Percentiles rank a stretch among this genome's conserved stretches.
Evolutionary conservation across 2,329 filamentous ascomycete genomes (phyloP).

Genomic region (Cercospora janseana): DNA sequence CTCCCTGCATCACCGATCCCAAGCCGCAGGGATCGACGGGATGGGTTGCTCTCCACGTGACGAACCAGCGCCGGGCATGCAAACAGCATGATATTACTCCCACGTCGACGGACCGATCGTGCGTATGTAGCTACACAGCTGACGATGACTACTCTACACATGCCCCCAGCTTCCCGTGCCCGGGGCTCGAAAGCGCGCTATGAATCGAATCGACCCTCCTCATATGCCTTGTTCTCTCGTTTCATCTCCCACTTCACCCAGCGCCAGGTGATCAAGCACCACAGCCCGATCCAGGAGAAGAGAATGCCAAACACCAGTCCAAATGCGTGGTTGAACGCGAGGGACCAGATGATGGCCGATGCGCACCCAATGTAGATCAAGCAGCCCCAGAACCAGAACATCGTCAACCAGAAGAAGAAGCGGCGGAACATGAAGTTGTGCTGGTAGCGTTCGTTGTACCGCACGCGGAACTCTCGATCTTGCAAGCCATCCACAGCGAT

Average conservation of each 20-base stretch:
- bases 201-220: conserved; percentile 28
- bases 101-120: not conserved
- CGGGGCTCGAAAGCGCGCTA: conserved; percentile 5
- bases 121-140: not conserved
- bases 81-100: not conserved
- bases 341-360: conserved; percentile 35
- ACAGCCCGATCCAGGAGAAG: conserved; percentile 34
- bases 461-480: conserved; percentile 35
- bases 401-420: conserved; percentile 34
- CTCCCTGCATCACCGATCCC: not conserved
- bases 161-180: not conserved
- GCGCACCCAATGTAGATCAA: conserved; percentile 33
- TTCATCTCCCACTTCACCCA: conserved; percentile 35
- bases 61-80: not conserved
- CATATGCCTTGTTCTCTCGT: conserved; percentile 32
- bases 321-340: conserved; percentile 35
- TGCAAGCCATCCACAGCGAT: conserved; percentile 37
- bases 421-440: conserved; percentile 31
- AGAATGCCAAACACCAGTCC: conserved; percentile 32
- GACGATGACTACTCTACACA: not conserved
- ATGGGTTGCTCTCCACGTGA: not conserved
- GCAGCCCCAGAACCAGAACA: conserved; percentile 35
- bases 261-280: conserved; percentile 26
- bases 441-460: conserved; percentile 36
- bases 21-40: not conserved